Evolutionary conservation across 164 flowering plant genomes (phyloP).

Genomic region (Magnolia sinica): DNA sequence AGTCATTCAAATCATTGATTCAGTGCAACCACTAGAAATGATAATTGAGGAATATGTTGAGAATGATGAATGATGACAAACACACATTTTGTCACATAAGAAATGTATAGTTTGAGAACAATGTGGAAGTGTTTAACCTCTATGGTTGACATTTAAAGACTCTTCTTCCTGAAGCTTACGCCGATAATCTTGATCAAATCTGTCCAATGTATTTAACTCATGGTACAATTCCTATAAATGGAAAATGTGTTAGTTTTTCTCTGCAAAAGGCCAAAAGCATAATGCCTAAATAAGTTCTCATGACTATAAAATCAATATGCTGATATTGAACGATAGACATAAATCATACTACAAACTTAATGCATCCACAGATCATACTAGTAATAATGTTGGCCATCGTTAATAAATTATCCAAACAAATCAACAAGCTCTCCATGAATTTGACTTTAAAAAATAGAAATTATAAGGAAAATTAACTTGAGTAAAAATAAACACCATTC

Average conservation of each 20-base stretch:
- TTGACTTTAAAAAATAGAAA: neutral
- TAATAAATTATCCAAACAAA: neutral
- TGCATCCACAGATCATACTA: neutral
- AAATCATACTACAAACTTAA: neutral
- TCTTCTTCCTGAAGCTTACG: constrained; percentile 87
- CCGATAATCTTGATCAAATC: constrained; percentile 84
- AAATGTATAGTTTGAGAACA: neutral
- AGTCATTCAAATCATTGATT: neutral
- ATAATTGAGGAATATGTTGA: neutral
- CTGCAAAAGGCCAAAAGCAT: neutral
- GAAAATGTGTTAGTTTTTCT: neutral
- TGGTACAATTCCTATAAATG: constrained; percentile 75
- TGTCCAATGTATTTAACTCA: constrained; percentile 81
- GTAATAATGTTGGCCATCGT: neutral
- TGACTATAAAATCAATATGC: neutral
- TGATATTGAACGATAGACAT: neutral
- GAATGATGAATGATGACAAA: neutral
- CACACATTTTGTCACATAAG: neutral
- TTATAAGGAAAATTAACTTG: too few relatives aligned
- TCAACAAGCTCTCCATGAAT: neutral
- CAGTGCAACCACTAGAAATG: neutral
- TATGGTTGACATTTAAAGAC: constrained; percentile 44
- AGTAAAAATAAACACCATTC: neutral
- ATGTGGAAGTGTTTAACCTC: constrained; percentile 35
- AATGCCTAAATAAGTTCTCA: neutral